Conservation (phyloP, 2,329 filamentous ascomycete species). For the Fusarium redolens region DNA sequence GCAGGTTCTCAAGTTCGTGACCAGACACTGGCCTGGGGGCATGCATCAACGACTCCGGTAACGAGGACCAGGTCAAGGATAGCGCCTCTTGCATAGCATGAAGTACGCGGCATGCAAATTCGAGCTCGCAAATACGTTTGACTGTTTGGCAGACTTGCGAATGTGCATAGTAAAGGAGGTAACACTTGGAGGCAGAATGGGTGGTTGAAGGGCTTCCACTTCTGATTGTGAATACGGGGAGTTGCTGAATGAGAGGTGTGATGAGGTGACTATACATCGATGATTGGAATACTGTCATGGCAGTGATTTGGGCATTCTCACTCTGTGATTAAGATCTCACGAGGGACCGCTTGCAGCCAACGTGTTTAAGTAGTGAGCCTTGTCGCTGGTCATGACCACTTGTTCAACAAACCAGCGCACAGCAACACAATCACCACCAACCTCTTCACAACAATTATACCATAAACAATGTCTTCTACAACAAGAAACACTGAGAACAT, state of each 20-base stretch:
- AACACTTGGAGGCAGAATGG: no score
- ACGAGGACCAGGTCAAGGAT: not conserved
- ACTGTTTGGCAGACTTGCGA: not conserved
- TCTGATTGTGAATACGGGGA: not conserved
- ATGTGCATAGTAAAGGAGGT: no score
- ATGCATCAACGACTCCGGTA: not conserved
- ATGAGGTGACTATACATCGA: rapidly evolving
- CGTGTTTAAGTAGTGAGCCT: not conserved
- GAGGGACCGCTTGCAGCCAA: not conserved
- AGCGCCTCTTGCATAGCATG: not conserved
- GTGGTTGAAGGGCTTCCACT: not conserved
- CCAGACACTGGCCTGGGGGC: not conserved
- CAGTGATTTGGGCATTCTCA: not conserved
- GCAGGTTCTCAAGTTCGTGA: not conserved
- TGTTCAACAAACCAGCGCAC: not conserved
- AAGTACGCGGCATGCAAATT: rapidly evolving
- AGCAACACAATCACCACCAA: not conserved
- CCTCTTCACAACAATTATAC: not conserved
- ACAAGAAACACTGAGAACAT: rapidly evolving
- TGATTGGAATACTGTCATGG: rapidly evolving
- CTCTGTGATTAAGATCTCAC: not conserved
- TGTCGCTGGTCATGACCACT: not conserved
- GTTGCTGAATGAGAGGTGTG: rapidly evolving
- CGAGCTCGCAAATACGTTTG: not conserved
- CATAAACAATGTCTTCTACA: rapidly evolving